A percentile compares a stretch with the other conserved stretches of the same genome.
Evolutionary conservation across 2,329 filamentous ascomycete species (phyloP).

Genomic region (Aureobasidium sp.): DNA sequence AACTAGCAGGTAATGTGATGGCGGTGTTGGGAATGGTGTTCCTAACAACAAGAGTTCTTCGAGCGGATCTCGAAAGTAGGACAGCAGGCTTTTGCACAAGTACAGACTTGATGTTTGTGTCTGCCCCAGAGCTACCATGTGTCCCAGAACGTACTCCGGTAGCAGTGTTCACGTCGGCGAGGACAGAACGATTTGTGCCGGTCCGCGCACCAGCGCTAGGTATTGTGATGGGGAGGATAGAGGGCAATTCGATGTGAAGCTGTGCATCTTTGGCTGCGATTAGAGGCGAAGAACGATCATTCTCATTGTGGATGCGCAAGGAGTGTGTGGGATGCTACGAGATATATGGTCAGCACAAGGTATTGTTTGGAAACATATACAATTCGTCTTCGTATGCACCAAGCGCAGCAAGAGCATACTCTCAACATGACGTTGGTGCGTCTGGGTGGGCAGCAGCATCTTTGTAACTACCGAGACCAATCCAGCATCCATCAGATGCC

Average conservation of each 20-base stretch:
- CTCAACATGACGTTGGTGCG: no score
- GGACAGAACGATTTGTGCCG: constrained; percentile 78
- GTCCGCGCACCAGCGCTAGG: constrained; percentile 66
- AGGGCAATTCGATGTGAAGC: constrained; percentile 84
- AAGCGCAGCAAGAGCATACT: no score
- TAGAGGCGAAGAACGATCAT: constrained; percentile 51
- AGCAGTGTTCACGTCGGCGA: constrained; percentile 85
- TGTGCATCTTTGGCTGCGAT: constrained; percentile 67
- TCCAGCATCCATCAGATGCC: no score
- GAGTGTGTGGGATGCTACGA: constrained; percentile 67
- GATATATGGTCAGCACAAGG: constrained; percentile 19
- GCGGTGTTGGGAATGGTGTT: no score
- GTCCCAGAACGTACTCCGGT: constrained; percentile 47
- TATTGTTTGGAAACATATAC: no score
- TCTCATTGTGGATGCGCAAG: constrained; percentile 73
- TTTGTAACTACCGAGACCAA: no score
- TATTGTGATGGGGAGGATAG: constrained; percentile 63
- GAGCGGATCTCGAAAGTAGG: no score
- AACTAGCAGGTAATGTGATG: no score
- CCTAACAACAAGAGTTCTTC: no score
- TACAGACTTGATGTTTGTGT: constrained; percentile 33
- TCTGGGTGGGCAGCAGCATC: no score
- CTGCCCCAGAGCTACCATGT: constrained; percentile 65
- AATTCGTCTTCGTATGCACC: no score
- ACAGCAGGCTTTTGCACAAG: constrained; percentile 69